Percentiles rank a stretch among this genome's conserved stretches.
Evolutionary conservation across 257 asterid species (phyloP).

Genomic region (Solanum bulbocastanum): DNA sequence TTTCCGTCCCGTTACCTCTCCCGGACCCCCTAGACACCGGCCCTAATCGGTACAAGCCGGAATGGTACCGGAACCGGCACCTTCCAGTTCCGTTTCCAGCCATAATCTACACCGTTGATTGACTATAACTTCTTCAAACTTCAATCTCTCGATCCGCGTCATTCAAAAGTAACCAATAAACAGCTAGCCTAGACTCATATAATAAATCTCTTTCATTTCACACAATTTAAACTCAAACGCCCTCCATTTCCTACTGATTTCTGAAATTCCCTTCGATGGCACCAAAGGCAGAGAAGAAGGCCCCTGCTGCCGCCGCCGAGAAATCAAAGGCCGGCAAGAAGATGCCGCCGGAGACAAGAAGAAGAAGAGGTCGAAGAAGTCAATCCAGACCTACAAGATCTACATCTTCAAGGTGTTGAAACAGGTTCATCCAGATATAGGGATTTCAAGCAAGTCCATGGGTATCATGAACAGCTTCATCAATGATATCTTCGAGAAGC

Average conservation of each 20-base stretch:
- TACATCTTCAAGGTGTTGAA: constrained; percentile 11
- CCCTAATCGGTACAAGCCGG: too few relatives aligned
- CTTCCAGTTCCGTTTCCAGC: too few relatives aligned
- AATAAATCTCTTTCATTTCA: background rate
- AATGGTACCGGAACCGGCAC: too few relatives aligned
- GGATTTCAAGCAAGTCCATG: background rate
- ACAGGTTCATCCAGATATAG: constrained; percentile 2
- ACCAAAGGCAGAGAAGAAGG: background rate
- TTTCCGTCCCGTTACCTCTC: too few relatives aligned
- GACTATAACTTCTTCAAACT: background rate
- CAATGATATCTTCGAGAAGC: too few relatives aligned
- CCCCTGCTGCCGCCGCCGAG: background rate
- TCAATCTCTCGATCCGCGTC: background rate
- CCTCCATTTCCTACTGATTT: background rate
- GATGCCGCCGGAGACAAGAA: background rate
- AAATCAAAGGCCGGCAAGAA: background rate
- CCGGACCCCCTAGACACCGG: too few relatives aligned
- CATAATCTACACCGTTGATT: too few relatives aligned
- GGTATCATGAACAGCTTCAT: too few relatives aligned
- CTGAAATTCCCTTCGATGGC: background rate
- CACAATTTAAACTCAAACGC: background rate
- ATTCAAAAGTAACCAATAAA: background rate
- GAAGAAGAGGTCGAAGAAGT: constrained; percentile 7
- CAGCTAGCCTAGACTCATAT: background rate
- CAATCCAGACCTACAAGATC: background rate